Percentiles rank a stretch among this genome's conserved stretches.
These are phyloP conservation scores for Orychophragmus violaceus DNA, from an alignment of 345 rosid genomes.

Conservation along the genomic window DNA sequence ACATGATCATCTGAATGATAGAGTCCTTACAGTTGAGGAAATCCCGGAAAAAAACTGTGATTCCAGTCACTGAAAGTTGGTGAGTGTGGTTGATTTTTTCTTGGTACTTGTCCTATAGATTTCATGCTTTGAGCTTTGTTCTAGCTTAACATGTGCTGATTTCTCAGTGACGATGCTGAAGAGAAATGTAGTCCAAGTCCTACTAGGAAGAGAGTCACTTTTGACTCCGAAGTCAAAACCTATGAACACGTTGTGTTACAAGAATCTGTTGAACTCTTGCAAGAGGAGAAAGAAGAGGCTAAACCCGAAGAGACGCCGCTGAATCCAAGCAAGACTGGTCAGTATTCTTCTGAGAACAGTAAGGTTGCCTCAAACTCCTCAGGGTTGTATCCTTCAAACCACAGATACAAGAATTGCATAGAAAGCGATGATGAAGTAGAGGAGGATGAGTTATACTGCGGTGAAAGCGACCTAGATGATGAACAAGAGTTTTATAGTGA, in stretches of 20 bases:
- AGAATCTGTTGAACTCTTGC: no score
- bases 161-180: conserved; percentile 37
- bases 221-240: no score
- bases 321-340: no score
- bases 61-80: no score
- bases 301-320: no score
- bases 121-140: conserved; percentile 3
- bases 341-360: no score
- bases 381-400: conserved; percentile 52
- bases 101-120: neutral
- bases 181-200: conserved; percentile 33
- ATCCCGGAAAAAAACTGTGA: conserved; percentile 23
- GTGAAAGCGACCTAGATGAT: conserved; percentile 42
- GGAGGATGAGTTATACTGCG: no score
- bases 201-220: conserved; percentile 66
- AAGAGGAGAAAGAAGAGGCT: no score
- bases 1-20: conserved; percentile 15
- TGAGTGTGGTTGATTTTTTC: no score
- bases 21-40: conserved; percentile 28
- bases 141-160: neutral
- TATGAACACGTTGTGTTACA: no score
- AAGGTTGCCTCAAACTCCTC: no score
- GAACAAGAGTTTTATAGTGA: conserved; percentile 29
- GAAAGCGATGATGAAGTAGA: conserved; percentile 56
- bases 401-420: conserved; percentile 59